Percentiles rank a stretch among this genome's conserved stretches.
These are phyloP conservation scores for Tuber magnatum DNA, from an alignment of 495 filamentous ascomycete genomes.

Conservation along the genomic window DNA sequence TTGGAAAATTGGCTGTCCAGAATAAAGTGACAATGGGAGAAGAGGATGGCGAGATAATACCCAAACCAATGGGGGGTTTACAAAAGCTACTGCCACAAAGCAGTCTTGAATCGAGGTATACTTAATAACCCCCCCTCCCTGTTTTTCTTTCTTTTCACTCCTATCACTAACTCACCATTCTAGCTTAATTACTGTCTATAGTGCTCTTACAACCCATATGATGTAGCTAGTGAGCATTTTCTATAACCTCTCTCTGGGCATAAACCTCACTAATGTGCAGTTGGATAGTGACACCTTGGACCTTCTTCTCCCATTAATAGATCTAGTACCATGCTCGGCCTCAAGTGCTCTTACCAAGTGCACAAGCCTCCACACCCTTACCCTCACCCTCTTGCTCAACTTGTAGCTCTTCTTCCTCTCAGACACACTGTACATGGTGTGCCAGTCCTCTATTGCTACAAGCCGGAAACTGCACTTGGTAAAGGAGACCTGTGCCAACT, in stretches of 20 bases:
- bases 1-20: conserved; percentile 32
- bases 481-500: conserved; percentile 71
- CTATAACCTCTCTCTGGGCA: conserved; percentile 64
- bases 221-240: conserved; percentile 73
- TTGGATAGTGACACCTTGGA: conserved; percentile 49
- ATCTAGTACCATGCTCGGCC: conserved; percentile 46
- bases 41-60: conserved; percentile 27
- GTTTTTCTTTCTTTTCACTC: not conserved
- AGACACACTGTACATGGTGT: conserved; percentile 91
- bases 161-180: conserved; percentile 30
- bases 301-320: conserved; percentile 53
- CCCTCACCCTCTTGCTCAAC: conserved; percentile 69
- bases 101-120: no score
- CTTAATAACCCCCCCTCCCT: conserved; percentile 19
- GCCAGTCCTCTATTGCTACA: conserved; percentile 74
- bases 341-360: conserved; percentile 43
- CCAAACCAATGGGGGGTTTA: conserved; percentile 57
- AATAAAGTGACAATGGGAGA: conserved; percentile 26
- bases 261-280: conserved; percentile 49
- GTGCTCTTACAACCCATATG: conserved; percentile 73
- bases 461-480: conserved; percentile 65
- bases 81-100: conserved; percentile 76
- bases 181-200: conserved; percentile 81
- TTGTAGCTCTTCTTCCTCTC: conserved; percentile 72
- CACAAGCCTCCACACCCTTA: conserved; percentile 54